Percentiles rank a stretch among this genome's conserved stretches.
phyloP scores from a whole-genome alignment of 192 early-diverging fungal species.

The Backusella psychrophila region DNA sequence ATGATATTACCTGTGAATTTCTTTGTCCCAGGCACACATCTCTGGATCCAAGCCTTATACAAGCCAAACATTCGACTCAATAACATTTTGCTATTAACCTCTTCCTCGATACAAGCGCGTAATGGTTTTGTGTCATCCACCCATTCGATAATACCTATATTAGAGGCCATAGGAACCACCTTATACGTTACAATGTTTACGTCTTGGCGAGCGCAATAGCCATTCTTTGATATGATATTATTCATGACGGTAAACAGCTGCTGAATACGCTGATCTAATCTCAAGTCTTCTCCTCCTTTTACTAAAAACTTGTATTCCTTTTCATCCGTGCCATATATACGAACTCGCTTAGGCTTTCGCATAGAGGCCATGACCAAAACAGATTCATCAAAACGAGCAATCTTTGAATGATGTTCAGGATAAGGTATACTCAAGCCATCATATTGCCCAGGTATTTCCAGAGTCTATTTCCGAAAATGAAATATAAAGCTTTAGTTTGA shows the following conservation, averaged over 20 bases:
- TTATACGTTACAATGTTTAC: slow-evolving; percentile 71
- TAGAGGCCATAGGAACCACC: slow-evolving; percentile 59
- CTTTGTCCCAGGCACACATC: slow-evolving; percentile 43
- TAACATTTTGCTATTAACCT: slow-evolving; percentile 40
- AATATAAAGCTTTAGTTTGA: background rate
- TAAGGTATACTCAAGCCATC: slow-evolving; percentile 53
- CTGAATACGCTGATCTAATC: slow-evolving; percentile 76
- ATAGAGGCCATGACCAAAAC: slow-evolving; percentile 71
- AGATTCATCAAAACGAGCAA: slow-evolving; percentile 59
- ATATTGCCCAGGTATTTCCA: slow-evolving; percentile 82
- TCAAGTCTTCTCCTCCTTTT: slow-evolving; percentile 84
- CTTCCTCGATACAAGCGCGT: slow-evolving; percentile 56
- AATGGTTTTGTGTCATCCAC: slow-evolving; percentile 69
- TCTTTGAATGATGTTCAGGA: slow-evolving; percentile 51
- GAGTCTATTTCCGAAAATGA: slow-evolving; percentile 26
- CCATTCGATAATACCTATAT: slow-evolving; percentile 79
- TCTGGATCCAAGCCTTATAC: slow-evolving; percentile 42
- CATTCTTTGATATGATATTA: slow-evolving; percentile 52
- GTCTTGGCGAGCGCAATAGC: slow-evolving; percentile 51
- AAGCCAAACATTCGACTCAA: slow-evolving; percentile 38
- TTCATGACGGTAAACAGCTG: slow-evolving; percentile 84
- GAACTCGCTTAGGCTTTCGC: slow-evolving; percentile 67
- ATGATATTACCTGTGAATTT: slow-evolving; percentile 38
- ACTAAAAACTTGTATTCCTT: slow-evolving; percentile 71
- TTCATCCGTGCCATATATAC: slow-evolving; percentile 72